These are phyloP conservation scores for Xanthoparmelia taractica DNA, from an alignment of 495 filamentous ascomycete species.

Conservation along the genomic window DNA sequence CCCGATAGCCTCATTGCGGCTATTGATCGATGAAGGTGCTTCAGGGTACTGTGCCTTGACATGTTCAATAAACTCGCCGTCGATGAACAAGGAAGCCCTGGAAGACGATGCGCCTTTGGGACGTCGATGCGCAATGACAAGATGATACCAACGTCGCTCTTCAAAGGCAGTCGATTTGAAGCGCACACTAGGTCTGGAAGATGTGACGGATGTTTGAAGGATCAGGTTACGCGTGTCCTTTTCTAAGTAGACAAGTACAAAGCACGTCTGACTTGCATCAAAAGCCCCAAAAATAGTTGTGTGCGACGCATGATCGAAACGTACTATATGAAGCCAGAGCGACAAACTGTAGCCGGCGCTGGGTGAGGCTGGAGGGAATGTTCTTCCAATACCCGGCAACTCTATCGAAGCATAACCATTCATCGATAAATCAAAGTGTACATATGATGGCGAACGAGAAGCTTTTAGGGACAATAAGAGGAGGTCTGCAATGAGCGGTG, in stretches of 20 bases:
- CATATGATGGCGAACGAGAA: slow-evolving; percentile 68
- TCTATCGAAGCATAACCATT: slow-evolving; percentile 86
- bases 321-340: slow-evolving; percentile 79
- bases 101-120: slow-evolving; percentile 67
- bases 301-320: slow-evolving; percentile 75
- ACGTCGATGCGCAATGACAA: slow-evolving; percentile 74
- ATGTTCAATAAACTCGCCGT: slow-evolving; percentile 91
- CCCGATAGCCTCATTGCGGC: slow-evolving; percentile 51
- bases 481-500: slow-evolving; percentile 57
- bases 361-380: slow-evolving; percentile 69
- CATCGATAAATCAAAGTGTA: slow-evolving; percentile 88
- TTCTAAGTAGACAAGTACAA: slow-evolving; percentile 87
- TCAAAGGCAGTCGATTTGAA: slow-evolving; percentile 78
- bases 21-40: slow-evolving; percentile 52
- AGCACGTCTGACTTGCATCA: slow-evolving; percentile 86
- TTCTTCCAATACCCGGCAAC: slow-evolving; percentile 67
- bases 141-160: slow-evolving; percentile 78
- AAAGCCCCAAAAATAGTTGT: slow-evolving; percentile 95
- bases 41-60: slow-evolving; percentile 80
- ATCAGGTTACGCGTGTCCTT: slow-evolving; percentile 94
- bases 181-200: slow-evolving; percentile 76
- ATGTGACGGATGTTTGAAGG: slow-evolving; percentile 87
- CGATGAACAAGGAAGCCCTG: slow-evolving; percentile 80
- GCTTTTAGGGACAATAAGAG: slow-evolving; percentile 63
- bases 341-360: slow-evolving; percentile 78